These are phyloP conservation scores for Acmispon strigosus DNA, from an alignment of 306 rosid species.

Conservation along the genomic window DNA sequence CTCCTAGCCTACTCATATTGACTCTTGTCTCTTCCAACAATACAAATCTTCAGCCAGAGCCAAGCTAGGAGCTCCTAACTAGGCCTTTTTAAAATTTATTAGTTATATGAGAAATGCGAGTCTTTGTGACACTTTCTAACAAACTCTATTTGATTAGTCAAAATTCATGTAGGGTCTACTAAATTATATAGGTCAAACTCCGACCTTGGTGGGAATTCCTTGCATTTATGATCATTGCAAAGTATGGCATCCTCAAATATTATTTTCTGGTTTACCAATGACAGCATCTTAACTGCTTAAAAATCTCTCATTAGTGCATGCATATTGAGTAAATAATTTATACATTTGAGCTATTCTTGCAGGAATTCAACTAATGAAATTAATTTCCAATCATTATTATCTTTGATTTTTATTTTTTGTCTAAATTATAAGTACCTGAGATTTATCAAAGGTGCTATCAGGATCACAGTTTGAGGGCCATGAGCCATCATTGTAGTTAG, in stretches of 20 bases:
- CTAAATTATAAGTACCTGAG: constrained; percentile 35
- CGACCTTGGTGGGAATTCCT: too few relatives aligned
- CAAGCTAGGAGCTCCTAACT: too few relatives aligned
- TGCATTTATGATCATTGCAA: not conserved
- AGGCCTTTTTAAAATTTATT: too few relatives aligned
- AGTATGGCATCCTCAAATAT: not conserved
- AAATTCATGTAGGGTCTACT: too few relatives aligned
- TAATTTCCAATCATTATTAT: not conserved
- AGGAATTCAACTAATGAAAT: not conserved
- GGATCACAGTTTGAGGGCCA: constrained; percentile 72
- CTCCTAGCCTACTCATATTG: too few relatives aligned
- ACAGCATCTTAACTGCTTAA: not conserved
- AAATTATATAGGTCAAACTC: too few relatives aligned
- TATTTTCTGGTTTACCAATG: not conserved
- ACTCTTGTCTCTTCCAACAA: not conserved
- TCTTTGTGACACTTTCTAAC: too few relatives aligned
- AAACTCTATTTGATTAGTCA: too few relatives aligned
- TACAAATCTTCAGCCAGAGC: not conserved
- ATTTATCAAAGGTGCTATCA: constrained; percentile 58
- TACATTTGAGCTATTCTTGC: not conserved
- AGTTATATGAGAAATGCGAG: too few relatives aligned
- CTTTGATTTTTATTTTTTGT: not conserved
- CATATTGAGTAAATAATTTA: too few relatives aligned
- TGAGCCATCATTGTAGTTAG: constrained; percentile 58
- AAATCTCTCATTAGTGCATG: too few relatives aligned